phyloP scores from a whole-genome alignment of 441 rosid genomes.

The Sinapis alba region DNA sequence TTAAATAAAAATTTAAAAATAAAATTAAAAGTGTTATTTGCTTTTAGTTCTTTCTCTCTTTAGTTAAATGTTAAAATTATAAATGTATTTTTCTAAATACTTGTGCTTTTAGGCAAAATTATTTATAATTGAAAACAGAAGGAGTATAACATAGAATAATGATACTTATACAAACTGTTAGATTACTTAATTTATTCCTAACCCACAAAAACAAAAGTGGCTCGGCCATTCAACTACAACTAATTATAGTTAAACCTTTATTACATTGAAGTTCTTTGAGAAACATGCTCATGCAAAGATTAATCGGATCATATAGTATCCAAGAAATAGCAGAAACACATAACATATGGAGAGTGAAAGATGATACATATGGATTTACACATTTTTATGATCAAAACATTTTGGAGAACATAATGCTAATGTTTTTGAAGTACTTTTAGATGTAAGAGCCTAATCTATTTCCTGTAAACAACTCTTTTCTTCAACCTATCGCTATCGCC shows the following conservation, averaged over 20 bases:
- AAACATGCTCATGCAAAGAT: neutral
- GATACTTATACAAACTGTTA: neutral
- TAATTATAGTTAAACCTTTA: neutral
- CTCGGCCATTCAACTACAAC: neutral
- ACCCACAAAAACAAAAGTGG: neutral
- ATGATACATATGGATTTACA: constrained; percentile 15
- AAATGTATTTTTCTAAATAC: too few relatives aligned
- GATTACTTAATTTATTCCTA: neutral
- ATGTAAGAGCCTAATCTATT: too few relatives aligned
- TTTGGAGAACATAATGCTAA: neutral
- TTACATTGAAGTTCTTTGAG: neutral
- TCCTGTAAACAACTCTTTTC: too few relatives aligned
- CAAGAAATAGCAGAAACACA: neutral
- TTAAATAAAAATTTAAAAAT: too few relatives aligned
- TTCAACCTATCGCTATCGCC: too few relatives aligned
- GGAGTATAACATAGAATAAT: neutral
- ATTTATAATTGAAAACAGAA: too few relatives aligned
- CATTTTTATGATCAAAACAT: neutral
- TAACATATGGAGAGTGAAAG: constrained; percentile 3
- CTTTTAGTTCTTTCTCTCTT: too few relatives aligned
- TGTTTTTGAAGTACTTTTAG: too few relatives aligned
- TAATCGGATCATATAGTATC: neutral
- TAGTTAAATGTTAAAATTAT: too few relatives aligned
- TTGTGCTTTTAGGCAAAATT: too few relatives aligned
- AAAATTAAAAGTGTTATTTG: too few relatives aligned